Evolutionary conservation across 345 rosid species (phyloP).

Genomic region (Lepidium didymum): DNA sequence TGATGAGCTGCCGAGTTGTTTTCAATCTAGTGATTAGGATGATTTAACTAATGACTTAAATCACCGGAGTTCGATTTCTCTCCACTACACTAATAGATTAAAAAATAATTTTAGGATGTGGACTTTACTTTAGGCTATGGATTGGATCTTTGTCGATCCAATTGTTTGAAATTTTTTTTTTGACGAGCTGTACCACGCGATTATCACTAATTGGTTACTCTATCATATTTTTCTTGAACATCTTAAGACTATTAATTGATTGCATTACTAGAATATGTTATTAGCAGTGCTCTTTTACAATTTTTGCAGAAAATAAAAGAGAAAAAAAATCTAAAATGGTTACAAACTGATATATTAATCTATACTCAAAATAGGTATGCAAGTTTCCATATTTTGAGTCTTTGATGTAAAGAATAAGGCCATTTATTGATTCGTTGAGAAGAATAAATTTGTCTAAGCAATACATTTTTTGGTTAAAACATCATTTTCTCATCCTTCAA

Average conservation of each 20-base stretch:
- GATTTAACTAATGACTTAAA: too few species aligned
- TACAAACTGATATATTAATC: neutral
- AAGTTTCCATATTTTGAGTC: constrained; percentile 18
- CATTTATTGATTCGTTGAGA: constrained; percentile 21
- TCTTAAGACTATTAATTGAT: neutral
- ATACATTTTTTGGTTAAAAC: constrained; percentile 29
- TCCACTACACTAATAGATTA: too few species aligned
- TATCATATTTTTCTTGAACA: neutral
- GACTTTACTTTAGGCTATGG: too few species aligned
- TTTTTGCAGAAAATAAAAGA: neutral
- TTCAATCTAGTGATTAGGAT: too few species aligned
- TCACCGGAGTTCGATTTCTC: too few species aligned
- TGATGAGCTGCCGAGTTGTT: too few species aligned
- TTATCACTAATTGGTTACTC: too few species aligned
- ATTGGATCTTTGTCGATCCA: too few species aligned
- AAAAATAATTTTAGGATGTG: too few species aligned
- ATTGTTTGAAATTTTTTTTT: too few species aligned
- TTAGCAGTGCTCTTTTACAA: too few species aligned
- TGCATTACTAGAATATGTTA: neutral
- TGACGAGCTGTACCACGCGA: too few species aligned
- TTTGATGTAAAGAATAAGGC: constrained; percentile 29
- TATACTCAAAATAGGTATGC: constrained; percentile 8
- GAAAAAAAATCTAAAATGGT: neutral
- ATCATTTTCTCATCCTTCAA: constrained; percentile 40
- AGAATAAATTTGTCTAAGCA: constrained; percentile 12